Percentiles rank a stretch among this genome's conserved stretches.
Conservation (phyloP, 352 stramenopile genomes). For the Lagenidium sp. region DNA sequence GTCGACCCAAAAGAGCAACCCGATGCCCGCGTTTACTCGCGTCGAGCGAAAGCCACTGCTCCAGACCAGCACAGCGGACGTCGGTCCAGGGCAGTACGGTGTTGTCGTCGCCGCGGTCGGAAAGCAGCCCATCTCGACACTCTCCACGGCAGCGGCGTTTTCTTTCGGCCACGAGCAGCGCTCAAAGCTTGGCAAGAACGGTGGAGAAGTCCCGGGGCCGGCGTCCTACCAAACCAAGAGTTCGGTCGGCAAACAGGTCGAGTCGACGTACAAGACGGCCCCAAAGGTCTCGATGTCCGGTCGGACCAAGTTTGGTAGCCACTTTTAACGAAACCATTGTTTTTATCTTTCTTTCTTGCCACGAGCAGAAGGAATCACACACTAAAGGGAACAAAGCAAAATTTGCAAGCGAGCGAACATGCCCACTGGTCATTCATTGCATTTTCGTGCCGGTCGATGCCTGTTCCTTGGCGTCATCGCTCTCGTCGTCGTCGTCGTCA, state of each 20-base stretch:
- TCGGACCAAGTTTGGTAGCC: slow-evolving; percentile 65
- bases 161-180: slow-evolving; percentile 61
- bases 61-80: slow-evolving; percentile 30
- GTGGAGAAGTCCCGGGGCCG: slow-evolving; percentile 22
- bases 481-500: slow-evolving; percentile 34
- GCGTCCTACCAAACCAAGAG: slow-evolving; percentile 50
- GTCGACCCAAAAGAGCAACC: slow-evolving; percentile 61
- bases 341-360: no score
- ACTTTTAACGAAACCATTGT: no score
- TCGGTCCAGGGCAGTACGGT: slow-evolving; percentile 66
- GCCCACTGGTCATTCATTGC: no score
- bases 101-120: slow-evolving; percentile 54
- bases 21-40: slow-evolving; percentile 49
- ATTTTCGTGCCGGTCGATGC: no score
- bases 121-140: slow-evolving; percentile 56
- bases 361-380: neutral
- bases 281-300: slow-evolving; percentile 71
- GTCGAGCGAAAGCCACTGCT: slow-evolving; percentile 60
- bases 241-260: slow-evolving; percentile 52
- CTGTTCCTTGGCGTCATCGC: slow-evolving; percentile 19
- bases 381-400: no score
- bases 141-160: slow-evolving; percentile 42
- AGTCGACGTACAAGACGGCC: slow-evolving; percentile 55
- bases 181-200: slow-evolving; percentile 20
- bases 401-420: no score